Conservation (phyloP, 352 stramenopile genomes). For the Pythium phragmitis region DNA sequence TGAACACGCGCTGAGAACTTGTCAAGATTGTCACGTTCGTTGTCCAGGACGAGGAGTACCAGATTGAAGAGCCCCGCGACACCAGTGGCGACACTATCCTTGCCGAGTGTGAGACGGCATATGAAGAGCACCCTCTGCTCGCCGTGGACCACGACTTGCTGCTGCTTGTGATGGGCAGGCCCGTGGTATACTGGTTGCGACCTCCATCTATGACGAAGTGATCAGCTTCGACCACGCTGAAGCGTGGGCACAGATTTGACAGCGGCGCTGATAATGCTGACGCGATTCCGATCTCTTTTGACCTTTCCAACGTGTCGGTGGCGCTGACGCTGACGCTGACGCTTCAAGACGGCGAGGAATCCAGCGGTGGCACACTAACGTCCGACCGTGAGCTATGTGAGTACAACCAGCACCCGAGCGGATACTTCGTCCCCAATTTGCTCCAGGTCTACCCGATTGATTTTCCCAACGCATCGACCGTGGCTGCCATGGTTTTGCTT, state of each 20-base stretch:
- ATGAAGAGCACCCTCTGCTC: too few relatives aligned
- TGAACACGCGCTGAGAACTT: too few relatives aligned
- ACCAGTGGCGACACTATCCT: too few relatives aligned
- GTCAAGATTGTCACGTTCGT: too few relatives aligned
- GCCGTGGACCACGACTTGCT: too few relatives aligned
- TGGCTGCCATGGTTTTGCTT: conserved; percentile 51
- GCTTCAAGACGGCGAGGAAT: conserved; percentile 31
- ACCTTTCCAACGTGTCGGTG: conserved; percentile 66
- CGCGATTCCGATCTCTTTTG: conserved; percentile 61
- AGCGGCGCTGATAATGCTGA: conserved; percentile 68
- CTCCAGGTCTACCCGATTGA: conserved; percentile 58
- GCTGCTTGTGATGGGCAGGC: too few relatives aligned
- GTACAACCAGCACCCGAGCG: conserved; percentile 56
- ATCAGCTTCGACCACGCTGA: conserved; percentile 52
- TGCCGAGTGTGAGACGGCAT: too few relatives aligned
- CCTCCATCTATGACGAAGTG: neutral
- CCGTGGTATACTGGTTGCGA: too few relatives aligned
- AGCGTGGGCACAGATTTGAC: conserved; percentile 71
- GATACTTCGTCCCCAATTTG: conserved; percentile 73
- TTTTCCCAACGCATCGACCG: conserved; percentile 39
- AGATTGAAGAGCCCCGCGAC: too few relatives aligned
- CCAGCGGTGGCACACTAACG: conserved; percentile 44
- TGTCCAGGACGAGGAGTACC: too few relatives aligned
- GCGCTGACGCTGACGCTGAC: conserved; percentile 19
- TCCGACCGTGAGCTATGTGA: conserved; percentile 55